Evolutionary conservation across 2,329 filamentous ascomycete genomes (phyloP).

Genomic region (Cordyceps cicadae): DNA sequence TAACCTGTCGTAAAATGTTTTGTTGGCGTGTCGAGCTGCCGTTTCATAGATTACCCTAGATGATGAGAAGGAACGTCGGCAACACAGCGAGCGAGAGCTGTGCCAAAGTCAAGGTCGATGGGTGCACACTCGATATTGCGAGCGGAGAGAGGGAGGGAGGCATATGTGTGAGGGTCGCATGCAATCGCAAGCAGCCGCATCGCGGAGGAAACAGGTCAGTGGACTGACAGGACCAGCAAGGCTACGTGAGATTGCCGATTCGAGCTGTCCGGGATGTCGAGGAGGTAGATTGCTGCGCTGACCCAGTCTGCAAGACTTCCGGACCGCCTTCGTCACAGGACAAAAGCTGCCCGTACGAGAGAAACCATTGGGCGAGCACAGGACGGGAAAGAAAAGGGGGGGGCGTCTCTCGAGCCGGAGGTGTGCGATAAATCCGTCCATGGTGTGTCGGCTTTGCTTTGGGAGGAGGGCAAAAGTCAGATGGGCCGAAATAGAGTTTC

Average conservation of each 20-base stretch:
- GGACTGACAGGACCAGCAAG: not conserved
- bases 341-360: not conserved
- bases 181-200: not conserved
- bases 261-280: not conserved
- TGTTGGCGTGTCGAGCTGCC: conserved; percentile 5
- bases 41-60: not conserved
- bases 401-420: not conserved
- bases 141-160: not conserved
- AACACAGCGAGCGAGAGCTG: not conserved
- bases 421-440: not conserved
- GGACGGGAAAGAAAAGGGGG: not conserved
- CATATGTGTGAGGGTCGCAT: not conserved
- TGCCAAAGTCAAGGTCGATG: not conserved
- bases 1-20: not conserved
- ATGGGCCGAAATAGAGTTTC: conserved; percentile 10
- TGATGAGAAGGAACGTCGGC: not conserved
- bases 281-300: too few species aligned
- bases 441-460: not conserved
- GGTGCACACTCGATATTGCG: not conserved
- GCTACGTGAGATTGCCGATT: conserved; percentile 5
- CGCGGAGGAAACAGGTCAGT: not conserved
- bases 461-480: not conserved
- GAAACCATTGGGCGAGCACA: not conserved
- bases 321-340: not conserved
- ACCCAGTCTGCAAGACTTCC: not conserved